phyloP scores from a whole-genome alignment of 352 stramenopile genomes.

The Phytophthora boehmeriae region DNA sequence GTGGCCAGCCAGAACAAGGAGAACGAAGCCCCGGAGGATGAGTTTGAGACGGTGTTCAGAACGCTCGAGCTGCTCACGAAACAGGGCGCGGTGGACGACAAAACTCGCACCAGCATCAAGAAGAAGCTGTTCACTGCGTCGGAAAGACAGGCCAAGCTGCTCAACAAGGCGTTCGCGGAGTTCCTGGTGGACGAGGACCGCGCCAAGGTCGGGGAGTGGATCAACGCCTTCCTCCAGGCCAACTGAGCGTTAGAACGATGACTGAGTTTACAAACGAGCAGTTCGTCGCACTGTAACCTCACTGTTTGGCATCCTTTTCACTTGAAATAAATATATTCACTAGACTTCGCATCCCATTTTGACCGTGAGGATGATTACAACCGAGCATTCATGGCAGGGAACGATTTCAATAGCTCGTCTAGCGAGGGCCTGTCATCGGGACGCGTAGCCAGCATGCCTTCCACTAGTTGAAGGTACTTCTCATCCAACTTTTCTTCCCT shows the following conservation, averaged over 20 bases:
- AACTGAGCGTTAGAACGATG: slow-evolving; percentile 25
- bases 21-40: slow-evolving; percentile 9
- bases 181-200: slow-evolving; percentile 48
- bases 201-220: slow-evolving; percentile 68
- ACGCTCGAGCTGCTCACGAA: slow-evolving; percentile 58
- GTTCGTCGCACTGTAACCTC: too few species aligned
- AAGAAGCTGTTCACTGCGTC: slow-evolving; percentile 57
- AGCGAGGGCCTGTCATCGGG: slow-evolving; percentile 50
- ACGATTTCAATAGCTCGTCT: slow-evolving; percentile 43
- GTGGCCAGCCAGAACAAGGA: slow-evolving; percentile 18
- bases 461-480: slow-evolving; percentile 46
- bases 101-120: slow-evolving; percentile 59
- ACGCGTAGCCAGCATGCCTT: slow-evolving; percentile 47
- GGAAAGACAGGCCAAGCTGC: slow-evolving; percentile 59
- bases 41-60: slow-evolving; percentile 35
- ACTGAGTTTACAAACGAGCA: too few species aligned
- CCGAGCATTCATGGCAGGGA: slow-evolving; percentile 46
- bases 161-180: slow-evolving; percentile 52
- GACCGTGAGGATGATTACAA: slow-evolving; percentile 30
- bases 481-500: slow-evolving; percentile 29
- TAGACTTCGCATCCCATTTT: background rate
- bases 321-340: slow-evolving; percentile 45
- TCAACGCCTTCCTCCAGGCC: slow-evolving; percentile 63
- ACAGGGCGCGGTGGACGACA: slow-evolving; percentile 52
- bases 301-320: too few species aligned